Evolutionary conservation across 495 filamentous ascomycete species (phyloP).

Genomic region (Astrocystis sublimbata): DNA sequence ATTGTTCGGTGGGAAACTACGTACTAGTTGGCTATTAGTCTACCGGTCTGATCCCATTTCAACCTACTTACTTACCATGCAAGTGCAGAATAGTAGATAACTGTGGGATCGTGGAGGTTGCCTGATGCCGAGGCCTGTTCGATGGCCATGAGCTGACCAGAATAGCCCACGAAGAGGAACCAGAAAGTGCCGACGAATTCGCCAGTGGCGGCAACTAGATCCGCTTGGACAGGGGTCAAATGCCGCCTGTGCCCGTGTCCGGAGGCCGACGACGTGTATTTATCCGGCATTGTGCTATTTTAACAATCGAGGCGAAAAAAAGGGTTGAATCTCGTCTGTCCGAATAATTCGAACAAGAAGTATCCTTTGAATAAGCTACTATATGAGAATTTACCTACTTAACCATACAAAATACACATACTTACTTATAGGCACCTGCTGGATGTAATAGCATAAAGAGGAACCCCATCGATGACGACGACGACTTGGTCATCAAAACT

Average conservation of each 20-base stretch:
- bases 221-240: conserved; percentile 3
- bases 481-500: background rate
- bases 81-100: conserved; percentile 30
- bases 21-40: conserved; percentile 52
- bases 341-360: background rate
- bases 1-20: conserved; percentile 1
- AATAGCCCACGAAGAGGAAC: conserved; percentile 55
- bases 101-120: conserved; percentile 14
- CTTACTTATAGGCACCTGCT: too few relatives aligned
- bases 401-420: too few relatives aligned
- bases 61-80: conserved; percentile 21
- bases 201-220: conserved; percentile 40
- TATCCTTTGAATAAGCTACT: too few relatives aligned
- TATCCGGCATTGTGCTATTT: background rate
- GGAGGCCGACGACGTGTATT: background rate
- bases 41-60: too few relatives aligned
- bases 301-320: background rate
- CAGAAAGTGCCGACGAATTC: conserved; percentile 54
- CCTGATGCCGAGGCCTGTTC: conserved; percentile 28
- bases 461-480: background rate
- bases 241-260: background rate
- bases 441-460: background rate
- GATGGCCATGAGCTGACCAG: conserved; percentile 37
- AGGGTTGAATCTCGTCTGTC: background rate
- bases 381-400: too few relatives aligned